Evolutionary conservation across 1,284 basidiomycete genomes (phyloP).

Genomic region (Ceratobasidium sp.): DNA sequence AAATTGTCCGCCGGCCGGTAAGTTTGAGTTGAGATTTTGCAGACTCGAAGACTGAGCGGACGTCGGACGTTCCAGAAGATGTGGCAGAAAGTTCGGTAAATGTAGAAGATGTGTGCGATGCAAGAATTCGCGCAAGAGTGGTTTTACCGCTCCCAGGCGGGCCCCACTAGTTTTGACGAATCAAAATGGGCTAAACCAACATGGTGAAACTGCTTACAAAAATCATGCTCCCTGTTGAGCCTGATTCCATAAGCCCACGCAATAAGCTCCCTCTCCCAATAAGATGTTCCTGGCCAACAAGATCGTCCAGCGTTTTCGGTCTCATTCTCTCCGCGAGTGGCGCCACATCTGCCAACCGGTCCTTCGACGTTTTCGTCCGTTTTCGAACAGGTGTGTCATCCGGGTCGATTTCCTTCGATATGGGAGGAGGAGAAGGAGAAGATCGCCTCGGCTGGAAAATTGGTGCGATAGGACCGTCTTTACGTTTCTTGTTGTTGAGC

Average conservation of each 20-base stretch:
- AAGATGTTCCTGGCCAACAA: conserved; percentile 77
- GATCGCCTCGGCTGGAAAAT: conserved; percentile 50
- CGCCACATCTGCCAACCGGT: conserved; percentile 54
- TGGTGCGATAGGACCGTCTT: conserved; percentile 40
- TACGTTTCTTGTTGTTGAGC: conserved; percentile 46
- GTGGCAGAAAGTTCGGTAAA: conserved; percentile 86
- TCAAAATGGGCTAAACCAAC: background rate
- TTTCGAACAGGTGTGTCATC: conserved; percentile 55
- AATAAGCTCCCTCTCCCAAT: conserved; percentile 69
- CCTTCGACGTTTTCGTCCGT: conserved; percentile 45
- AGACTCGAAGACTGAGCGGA: conserved; percentile 85
- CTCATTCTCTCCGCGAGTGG: conserved; percentile 78
- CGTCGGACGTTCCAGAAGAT: conserved; percentile 80
- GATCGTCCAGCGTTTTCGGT: conserved; percentile 72
- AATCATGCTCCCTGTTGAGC: conserved; percentile 72
- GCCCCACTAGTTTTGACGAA: conserved; percentile 67
- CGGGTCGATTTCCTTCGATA: conserved; percentile 52
- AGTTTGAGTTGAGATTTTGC: conserved; percentile 79
- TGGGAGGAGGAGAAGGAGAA: conserved; percentile 51
- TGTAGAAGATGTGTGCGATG: conserved; percentile 69
- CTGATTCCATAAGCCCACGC: conserved; percentile 64
- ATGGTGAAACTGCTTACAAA: conserved; percentile 55
- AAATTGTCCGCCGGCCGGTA: conserved; percentile 76
- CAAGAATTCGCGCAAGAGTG: conserved; percentile 80
- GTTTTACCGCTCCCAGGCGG: conserved; percentile 85